A percentile compares a stretch with the other conserved stretches of the same genome.
These are phyloP conservation scores for Phlebopus sp. DNA, from an alignment of 1,284 basidiomycete species.

Conservation along the genomic window DNA sequence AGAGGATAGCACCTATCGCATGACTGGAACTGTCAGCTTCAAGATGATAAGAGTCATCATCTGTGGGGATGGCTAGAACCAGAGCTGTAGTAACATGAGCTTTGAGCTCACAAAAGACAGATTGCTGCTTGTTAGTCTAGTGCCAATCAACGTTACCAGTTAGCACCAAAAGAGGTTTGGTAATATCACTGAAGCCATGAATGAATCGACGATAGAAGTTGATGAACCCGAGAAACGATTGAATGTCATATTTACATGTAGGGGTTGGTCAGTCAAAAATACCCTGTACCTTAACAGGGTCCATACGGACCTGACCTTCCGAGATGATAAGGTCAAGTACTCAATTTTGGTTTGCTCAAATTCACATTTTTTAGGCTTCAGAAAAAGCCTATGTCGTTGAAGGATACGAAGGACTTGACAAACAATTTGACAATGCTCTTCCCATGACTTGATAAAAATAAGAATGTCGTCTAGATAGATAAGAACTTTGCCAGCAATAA, in stretches of 20 bases:
- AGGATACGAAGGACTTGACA: too few relatives aligned
- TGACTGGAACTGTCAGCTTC: conserved; percentile 2
- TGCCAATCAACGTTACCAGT: conserved; percentile 10
- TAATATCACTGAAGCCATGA: too few relatives aligned
- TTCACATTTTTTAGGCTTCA: conserved; percentile 38
- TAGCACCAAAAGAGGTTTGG: conserved; percentile 22
- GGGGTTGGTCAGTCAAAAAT: too few relatives aligned
- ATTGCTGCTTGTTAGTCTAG: not conserved
- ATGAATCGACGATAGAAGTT: too few relatives aligned
- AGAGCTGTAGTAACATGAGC: not conserved
- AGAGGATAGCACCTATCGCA: not conserved
- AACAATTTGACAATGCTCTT: too few relatives aligned
- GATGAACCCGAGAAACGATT: too few relatives aligned
- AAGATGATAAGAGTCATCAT: not conserved
- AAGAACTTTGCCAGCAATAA: too few relatives aligned
- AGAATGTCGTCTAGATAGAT: too few relatives aligned
- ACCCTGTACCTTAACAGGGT: conserved; percentile 28
- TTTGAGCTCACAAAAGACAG: conserved; percentile 1
- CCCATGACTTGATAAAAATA: too few relatives aligned
- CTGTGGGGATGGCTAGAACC: conserved; percentile 1
- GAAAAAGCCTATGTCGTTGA: too few relatives aligned
- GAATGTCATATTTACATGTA: conserved; percentile 23
- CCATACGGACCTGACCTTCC: too few relatives aligned
- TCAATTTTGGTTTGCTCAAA: conserved; percentile 34
- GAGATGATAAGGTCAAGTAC: too few relatives aligned